Evolutionary conservation across 2,329 filamentous ascomycete genomes (phyloP), one percentile per base, ranked within the genome.

Genomic region (Geosmithia flava): DNA sequence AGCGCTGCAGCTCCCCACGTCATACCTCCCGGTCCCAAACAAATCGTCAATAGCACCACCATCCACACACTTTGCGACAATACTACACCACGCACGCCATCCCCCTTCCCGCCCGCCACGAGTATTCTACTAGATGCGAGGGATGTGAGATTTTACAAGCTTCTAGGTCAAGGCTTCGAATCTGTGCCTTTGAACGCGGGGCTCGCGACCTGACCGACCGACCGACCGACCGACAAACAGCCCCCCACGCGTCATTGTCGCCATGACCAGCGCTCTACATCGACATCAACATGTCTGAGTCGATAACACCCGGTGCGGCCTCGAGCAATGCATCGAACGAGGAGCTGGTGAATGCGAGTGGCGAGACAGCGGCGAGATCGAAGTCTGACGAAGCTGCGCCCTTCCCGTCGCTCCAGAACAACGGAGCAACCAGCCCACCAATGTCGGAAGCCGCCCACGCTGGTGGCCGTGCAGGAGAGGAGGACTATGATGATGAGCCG

Each of bases 401-500:
- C 20, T 68, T 67, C 39, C 63, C 65, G 3, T 53, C 61, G 15
- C 57, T 67, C 7, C 64, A 63, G 44, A 62, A 67, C 47, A 62
- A 66, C 49, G 62, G 63, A 46, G 55, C 59, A 7, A 53, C 56
- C 27, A 59, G 57, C 37, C 53, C 58, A 1, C 42, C 55, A 3
- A 58, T 58, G 3, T 53, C 56, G 2, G 56, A 61, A 17, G 53
- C 53, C 6, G 48, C 56, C 17, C 57, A 57, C 33, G 53, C 54
- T 17, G 49, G 54, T 5, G 40, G 30, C 7, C 39, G 54, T 47
- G 19, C 51, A 49, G 44, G 49, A 49, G 72, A 74, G 51, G 72
- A 74, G 47, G 75, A 78, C 52, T 74, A 77, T 53, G 75, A 77
- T 44, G 78, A 80, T 50, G 78, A 81, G 53, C 70, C 72, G 8